Percentiles rank a stretch among this genome's conserved stretches.
These are phyloP conservation scores for Actinomucor elegans DNA, from an alignment of 371 early-diverging fungal species.

Conservation along the genomic window DNA sequence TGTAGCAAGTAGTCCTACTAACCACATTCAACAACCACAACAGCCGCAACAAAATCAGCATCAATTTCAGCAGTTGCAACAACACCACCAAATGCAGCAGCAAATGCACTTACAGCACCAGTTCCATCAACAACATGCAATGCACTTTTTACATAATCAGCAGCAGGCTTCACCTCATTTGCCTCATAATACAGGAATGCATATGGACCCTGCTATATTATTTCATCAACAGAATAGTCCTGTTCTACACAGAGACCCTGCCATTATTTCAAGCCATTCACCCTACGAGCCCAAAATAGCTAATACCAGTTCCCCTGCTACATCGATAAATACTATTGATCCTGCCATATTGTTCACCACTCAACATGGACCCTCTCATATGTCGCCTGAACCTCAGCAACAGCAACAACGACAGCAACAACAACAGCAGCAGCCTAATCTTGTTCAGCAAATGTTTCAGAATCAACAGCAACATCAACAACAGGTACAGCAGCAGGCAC, in stretches of 20 bases:
- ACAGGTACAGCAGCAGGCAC: not conserved
- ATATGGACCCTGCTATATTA: conserved; percentile 9
- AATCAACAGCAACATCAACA: not conserved
- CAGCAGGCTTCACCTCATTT: not conserved
- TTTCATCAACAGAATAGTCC: conserved; percentile 5
- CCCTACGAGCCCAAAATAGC: no score
- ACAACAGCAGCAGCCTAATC: not conserved
- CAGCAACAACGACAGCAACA: not conserved
- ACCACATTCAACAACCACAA: conserved; percentile 1
- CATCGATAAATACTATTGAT: not conserved
- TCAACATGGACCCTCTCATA: no score
- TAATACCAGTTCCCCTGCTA: no score
- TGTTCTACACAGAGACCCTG: conserved; percentile 1
- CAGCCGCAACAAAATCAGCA: not conserved
- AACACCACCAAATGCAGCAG: not conserved
- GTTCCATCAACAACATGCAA: not conserved
- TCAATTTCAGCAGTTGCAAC: not conserved
- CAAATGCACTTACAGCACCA: not conserved
- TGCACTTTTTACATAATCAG: not conserved
- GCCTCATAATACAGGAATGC: not conserved
- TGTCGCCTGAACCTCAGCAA: not conserved
- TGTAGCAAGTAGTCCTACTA: not conserved
- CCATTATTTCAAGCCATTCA: conserved; percentile 4
- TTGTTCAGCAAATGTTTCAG: not conserved
- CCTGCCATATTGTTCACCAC: conserved; percentile 8